Conservation (phyloP, 2,329 filamentous ascomycete genomes). For the Claviceps arundinis region DNA sequence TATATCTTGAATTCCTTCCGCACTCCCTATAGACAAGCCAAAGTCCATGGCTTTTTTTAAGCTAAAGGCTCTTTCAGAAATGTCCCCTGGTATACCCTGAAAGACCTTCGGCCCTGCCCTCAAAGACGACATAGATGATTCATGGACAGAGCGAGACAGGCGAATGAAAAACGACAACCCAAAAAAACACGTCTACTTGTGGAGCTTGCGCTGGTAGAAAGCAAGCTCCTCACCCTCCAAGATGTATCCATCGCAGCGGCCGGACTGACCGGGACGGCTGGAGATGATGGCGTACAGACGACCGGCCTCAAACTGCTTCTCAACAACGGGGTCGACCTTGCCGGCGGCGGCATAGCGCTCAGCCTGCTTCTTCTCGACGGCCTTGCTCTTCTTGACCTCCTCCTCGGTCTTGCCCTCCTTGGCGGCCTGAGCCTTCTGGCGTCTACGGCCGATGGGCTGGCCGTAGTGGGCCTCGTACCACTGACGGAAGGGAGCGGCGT, state of each 20-base stretch:
- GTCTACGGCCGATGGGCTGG: slow-evolving; percentile 72
- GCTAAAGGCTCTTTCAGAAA: not conserved
- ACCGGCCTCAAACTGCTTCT: slow-evolving; percentile 99
- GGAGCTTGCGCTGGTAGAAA: slow-evolving; percentile 99
- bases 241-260: slow-evolving; percentile 93
- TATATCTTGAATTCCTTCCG: not conserved
- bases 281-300: slow-evolving; percentile 89
- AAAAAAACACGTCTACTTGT: slow-evolving; percentile 60
- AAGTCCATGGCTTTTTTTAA: not conserved
- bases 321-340: slow-evolving; percentile 85
- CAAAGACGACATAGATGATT: too few relatives aligned
- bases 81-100: not conserved
- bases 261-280: slow-evolving; percentile 91
- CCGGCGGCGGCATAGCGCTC: slow-evolving; percentile 67
- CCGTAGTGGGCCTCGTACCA: slow-evolving; percentile 99
- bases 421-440: slow-evolving; percentile 64
- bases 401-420: slow-evolving; percentile 49
- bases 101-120: too few relatives aligned
- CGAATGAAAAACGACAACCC: not conserved
- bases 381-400: slow-evolving; percentile 85
- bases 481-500: slow-evolving; percentile 97
- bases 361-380: slow-evolving; percentile 92
- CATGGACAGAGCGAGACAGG: too few relatives aligned
- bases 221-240: slow-evolving; percentile 98
- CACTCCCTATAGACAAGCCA: not conserved